These are phyloP conservation scores for Tetrastigma voinierianum DNA, from an alignment of 164 flowering plant genomes.

Conservation along the genomic window DNA sequence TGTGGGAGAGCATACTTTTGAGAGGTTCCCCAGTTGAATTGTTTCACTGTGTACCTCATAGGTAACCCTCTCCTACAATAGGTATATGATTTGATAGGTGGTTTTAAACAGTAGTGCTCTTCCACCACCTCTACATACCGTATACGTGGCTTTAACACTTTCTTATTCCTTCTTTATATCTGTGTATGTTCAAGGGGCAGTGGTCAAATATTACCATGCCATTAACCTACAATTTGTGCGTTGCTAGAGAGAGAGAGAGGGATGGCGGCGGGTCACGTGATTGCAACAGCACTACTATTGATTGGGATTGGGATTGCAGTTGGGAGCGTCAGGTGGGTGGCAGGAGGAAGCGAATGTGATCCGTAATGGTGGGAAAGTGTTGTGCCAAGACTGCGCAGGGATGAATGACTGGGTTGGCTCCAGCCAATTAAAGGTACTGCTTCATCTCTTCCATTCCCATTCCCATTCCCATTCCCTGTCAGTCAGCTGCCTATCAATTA, in stretches of 20 bases:
- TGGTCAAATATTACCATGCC: background rate
- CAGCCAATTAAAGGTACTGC: slow-evolving; percentile 74
- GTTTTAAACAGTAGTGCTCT: slow-evolving; percentile 9
- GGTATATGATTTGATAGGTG: slow-evolving; percentile 5
- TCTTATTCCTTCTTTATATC: background rate
- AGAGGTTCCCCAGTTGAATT: too few species aligned
- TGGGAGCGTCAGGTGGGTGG: slow-evolving; percentile 18
- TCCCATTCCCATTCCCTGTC: too few species aligned
- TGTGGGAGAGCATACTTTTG: too few species aligned
- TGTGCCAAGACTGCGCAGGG: slow-evolving; percentile 86
- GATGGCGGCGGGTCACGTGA: slow-evolving; percentile 13
- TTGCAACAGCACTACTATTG: slow-evolving; percentile 17
- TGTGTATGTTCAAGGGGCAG: background rate
- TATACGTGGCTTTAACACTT: background rate
- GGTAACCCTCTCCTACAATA: too few species aligned
- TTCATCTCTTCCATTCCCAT: too few species aligned
- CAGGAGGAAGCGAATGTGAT: slow-evolving; percentile 31
- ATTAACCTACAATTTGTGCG: too few species aligned
- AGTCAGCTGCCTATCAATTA: too few species aligned
- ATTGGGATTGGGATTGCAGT: too few species aligned
- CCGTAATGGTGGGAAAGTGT: slow-evolving; percentile 66
- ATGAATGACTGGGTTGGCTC: slow-evolving; percentile 64
- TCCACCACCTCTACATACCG: background rate
- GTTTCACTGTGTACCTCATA: too few species aligned
- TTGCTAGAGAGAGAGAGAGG: slow-evolving; percentile 11